phyloP scores from a whole-genome alignment of 2,329 filamentous ascomycete species.

The Trichoderma brevicompactum region DNA sequence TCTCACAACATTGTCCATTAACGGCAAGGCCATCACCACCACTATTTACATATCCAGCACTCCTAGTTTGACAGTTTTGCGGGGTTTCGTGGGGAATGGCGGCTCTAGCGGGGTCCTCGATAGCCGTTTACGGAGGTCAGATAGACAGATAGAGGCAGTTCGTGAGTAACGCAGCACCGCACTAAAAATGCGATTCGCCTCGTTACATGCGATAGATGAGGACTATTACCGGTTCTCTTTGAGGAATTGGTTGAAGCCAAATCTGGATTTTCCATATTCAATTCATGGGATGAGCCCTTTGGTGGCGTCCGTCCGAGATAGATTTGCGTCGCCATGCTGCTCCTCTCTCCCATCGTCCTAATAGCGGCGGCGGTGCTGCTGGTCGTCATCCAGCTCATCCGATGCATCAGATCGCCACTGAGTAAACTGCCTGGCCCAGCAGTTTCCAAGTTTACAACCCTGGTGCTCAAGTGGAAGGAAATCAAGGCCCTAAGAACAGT shows the following conservation, averaged over 20 bases:
- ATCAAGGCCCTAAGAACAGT: slow-evolving; percentile 56
- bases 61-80: slow-evolving; percentile 21
- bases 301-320: background rate
- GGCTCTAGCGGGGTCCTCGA: slow-evolving; percentile 8
- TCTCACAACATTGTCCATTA: slow-evolving; percentile 23
- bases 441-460: slow-evolving; percentile 54
- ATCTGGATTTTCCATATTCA: background rate
- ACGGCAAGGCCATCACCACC: slow-evolving; percentile 12
- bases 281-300: background rate
- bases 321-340: slow-evolving; percentile 33
- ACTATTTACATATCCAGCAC: background rate
- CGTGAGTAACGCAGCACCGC: too few relatives aligned
- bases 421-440: slow-evolving; percentile 54
- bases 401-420: slow-evolving; percentile 42
- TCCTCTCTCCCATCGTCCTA: slow-evolving; percentile 39
- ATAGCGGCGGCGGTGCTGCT: slow-evolving; percentile 36
- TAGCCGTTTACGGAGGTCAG: slow-evolving; percentile 17
- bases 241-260: background rate
- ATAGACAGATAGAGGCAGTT: too few relatives aligned
- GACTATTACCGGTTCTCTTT: background rate
- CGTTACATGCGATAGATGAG: too few relatives aligned
- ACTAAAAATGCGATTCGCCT: too few relatives aligned
- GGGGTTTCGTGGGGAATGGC: slow-evolving; percentile 25
- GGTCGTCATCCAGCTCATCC: slow-evolving; percentile 35
- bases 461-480: slow-evolving; percentile 60